Evolutionary conservation across 2,329 filamentous ascomycete genomes (phyloP).

Genomic region (Sclerotinia borealis): DNA sequence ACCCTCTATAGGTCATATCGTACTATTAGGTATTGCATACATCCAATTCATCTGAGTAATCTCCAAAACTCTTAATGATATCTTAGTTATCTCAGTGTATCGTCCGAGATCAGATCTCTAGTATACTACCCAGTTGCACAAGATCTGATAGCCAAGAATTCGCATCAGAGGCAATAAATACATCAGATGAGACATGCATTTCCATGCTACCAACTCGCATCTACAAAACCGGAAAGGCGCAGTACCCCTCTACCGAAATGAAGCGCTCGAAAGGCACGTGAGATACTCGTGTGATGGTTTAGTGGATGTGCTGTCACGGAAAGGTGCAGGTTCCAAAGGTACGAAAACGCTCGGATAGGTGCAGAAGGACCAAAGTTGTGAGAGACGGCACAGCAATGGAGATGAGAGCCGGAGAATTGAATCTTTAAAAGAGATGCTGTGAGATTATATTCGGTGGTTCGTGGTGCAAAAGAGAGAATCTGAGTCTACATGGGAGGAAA

Average conservation of each 20-base stretch:
- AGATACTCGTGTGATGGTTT: slow-evolving; percentile 4
- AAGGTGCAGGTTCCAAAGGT: slow-evolving; percentile 8
- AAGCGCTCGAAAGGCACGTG: slow-evolving; percentile 6
- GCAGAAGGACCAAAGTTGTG: not conserved
- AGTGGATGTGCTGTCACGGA: slow-evolving; percentile 9
- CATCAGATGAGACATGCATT: slow-evolving; percentile 7
- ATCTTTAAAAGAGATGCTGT: not conserved
- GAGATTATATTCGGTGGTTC: not conserved
- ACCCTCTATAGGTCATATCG: not conserved
- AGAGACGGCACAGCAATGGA: not conserved
- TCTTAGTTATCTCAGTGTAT: not conserved
- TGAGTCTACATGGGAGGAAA: not conserved
- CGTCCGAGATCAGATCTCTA: not conserved
- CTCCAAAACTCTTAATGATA: not conserved
- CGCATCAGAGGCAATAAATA: not conserved
- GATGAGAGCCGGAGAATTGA: slow-evolving; percentile 8
- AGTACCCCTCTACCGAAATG: not conserved
- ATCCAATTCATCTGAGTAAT: not conserved
- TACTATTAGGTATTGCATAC: not conserved
- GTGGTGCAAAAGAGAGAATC: not conserved
- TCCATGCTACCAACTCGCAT: not conserved
- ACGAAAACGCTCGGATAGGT: slow-evolving; percentile 5
- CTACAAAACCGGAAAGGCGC: not conserved
- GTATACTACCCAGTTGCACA: not conserved
- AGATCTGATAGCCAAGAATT: not conserved